Base-by-base conservation (phyloP, 257 asterid species). In the Sherardia arvensis region DNA sequence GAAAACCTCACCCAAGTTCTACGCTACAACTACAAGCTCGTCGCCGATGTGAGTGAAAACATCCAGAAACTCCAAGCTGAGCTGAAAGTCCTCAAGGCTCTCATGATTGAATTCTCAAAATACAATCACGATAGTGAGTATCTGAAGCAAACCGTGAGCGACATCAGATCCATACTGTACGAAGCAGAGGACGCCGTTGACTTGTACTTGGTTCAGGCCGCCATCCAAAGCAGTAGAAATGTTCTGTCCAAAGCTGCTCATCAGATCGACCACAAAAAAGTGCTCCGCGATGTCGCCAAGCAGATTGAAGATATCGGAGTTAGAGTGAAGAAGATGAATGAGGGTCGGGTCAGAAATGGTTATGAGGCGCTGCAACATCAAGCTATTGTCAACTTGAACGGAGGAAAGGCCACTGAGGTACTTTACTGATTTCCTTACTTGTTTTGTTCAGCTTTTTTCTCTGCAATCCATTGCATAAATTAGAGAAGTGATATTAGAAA, bases 101-200 rank as follows among this genome's bases (percentile, higher is more conserved):
- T 80, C 66, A 79, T 82, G 63, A 82, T 66, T 62, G 83, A 80
- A 5, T 78, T 77, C 2, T 64, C 79, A 0, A 78, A 73, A 3
- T 76, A 64, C 62, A 68, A 83, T 14, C 60, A 70, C 77, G 74
- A 67, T 26, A 73, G 76, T 38, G 74, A 67, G 68, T 54, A 33
- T 0, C 64, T 77, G 25, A 72, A 81, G 33, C 80, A 71, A 8
- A 54, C 74, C 32, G 83, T 77, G 22, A 76, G 71, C 54, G 83
- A 77, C 56, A 80, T 81, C 68, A 33, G 86, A 9, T 48, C 57
- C 61, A 76, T 78, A 20, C 85, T 77, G 1, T 76, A 69, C 59
- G 82, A 84, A 10, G 91, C 91, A 2, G 87, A 80, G 58, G 87
- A 84, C 38, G 82, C 82, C 7, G 72, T 82, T 27, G 91, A 82